Base-by-base conservation (phyloP, 202 grass and related monocot species). In the Schoenoplectus tabernaemontani region DNA sequence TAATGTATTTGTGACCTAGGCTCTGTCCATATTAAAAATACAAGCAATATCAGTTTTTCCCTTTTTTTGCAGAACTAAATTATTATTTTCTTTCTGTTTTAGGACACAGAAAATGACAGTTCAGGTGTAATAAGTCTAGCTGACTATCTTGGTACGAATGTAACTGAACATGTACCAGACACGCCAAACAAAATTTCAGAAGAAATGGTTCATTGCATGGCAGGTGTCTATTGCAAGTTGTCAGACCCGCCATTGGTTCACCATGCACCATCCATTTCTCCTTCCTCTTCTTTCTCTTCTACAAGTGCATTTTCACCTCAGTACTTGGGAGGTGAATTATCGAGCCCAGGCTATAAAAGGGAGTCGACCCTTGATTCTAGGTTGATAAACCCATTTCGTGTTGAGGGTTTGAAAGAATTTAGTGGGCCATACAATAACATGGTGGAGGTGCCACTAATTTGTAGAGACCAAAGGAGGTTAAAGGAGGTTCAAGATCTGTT, bases 171-270 rank as follows among this genome's bases (percentile, higher is more conserved):
- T 81, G 88, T 95, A 54, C 90, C 88, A 44, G 92, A 99, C 24
- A 93, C 96, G 53, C 96, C 96, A 0, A 99, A 93, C 82, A 99
- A 91, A 56, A 86, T 96, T 23, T 88, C 90, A 0, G 96, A 98
- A 64, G 88, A 95, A 75, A 90, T 98, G 89, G 96, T 98, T 63
- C 91, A 90, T 82, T 95, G 88, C 86, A 98, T 98, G 91, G 85
- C 88, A 17, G 89, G 84, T 43, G 77, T 92, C 42, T 95, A 87
- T 74, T 95, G 84, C 88, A 98, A 88, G 76, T 89, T 98, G 26
- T 83, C 90, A 20, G 90, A 95, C 64, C 91, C 96, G 77, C 89
- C 96, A 2, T 86, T 95, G 78, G 83, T 89, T 86, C 85, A 90
- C 81, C 88, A 92, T 12, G 86, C 78, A 42, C 87, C 83, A 10